These are phyloP conservation scores for Annulohypoxylon maeteangense DNA, from an alignment of 495 filamentous ascomycete genomes.

Conservation along the genomic window DNA sequence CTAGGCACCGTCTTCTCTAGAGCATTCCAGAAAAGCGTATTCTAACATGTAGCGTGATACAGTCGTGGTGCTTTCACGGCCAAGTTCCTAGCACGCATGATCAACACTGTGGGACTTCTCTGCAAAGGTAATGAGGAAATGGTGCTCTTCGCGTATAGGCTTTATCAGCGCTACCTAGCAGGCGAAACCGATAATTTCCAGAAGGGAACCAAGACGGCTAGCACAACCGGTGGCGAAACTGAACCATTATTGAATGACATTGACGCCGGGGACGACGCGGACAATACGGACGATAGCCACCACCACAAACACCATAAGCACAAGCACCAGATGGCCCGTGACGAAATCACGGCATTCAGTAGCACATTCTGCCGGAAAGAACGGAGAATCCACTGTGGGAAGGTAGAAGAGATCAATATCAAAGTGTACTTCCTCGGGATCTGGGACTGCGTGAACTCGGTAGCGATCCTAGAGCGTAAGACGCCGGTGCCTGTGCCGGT, in stretches of 20 bases:
- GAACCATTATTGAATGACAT: constrained; percentile 50
- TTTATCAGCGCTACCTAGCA: constrained; percentile 41
- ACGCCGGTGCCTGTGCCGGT: constrained; percentile 58
- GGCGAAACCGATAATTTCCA: constrained; percentile 42
- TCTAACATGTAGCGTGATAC: neutral
- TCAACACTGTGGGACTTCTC: constrained; percentile 57
- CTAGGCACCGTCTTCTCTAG: neutral
- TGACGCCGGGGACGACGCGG: constrained; percentile 27
- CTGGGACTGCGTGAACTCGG: constrained; percentile 60
- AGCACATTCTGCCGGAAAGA: constrained; percentile 55
- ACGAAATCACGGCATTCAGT: constrained; percentile 55
- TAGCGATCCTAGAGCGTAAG: constrained; percentile 46
- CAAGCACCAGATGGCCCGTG: constrained; percentile 36
- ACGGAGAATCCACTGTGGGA: constrained; percentile 30
- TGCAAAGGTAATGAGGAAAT: constrained; percentile 61
- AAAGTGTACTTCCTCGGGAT: constrained; percentile 56
- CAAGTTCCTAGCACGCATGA: constrained; percentile 60
- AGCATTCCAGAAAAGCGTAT: neutral
- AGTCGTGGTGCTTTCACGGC: constrained; percentile 61
- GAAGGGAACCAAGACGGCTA: constrained; percentile 8
- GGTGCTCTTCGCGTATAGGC: constrained; percentile 42
- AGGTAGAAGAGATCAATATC: constrained; percentile 42
- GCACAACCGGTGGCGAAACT: neutral
- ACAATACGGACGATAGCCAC: constrained; percentile 32
- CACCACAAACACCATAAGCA: constrained; percentile 22